phyloP scores from a whole-genome alignment of 2,329 filamentous ascomycete genomes.

The Talaromyces sp. region DNA sequence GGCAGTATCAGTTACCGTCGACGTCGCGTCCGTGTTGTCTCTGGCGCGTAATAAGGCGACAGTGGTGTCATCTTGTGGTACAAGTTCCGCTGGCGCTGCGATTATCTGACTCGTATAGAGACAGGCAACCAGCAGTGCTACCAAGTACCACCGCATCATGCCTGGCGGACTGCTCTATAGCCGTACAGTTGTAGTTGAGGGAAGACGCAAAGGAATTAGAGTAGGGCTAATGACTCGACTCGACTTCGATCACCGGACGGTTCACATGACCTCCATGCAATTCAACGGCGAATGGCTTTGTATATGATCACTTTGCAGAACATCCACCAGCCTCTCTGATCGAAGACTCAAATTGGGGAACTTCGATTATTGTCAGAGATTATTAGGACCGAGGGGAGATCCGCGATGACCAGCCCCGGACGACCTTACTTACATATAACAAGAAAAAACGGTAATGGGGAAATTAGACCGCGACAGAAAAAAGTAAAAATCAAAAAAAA shows the following conservation, averaged over 20 bases:
- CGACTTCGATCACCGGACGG: not conserved
- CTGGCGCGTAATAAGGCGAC: conserved; percentile 7
- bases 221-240: not conserved
- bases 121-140: conserved; percentile 13
- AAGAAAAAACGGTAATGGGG: not conserved
- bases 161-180: not conserved
- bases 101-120: conserved; percentile 14
- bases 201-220: not conserved
- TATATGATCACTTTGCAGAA: not conserved
- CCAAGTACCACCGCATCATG: conserved; percentile 23
- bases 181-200: not conserved
- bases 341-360: not conserved
- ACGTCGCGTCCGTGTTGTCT: conserved; percentile 13
- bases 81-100: conserved; percentile 17
- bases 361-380: not conserved
- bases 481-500: not conserved
- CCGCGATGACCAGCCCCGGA: not conserved
- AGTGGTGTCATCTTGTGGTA: conserved; percentile 5
- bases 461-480: not conserved
- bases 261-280: conserved; percentile 1
- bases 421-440: conserved; percentile 1
- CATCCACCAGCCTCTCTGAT: not conserved
- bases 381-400: too few species aligned
- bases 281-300: not conserved
- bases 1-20: conserved; percentile 15